Percentiles rank a stretch among this genome's conserved stretches.
phyloP scores from a whole-genome alignment of 768 basidiomycete genomes.

The Xerocomellus intermedius region DNA sequence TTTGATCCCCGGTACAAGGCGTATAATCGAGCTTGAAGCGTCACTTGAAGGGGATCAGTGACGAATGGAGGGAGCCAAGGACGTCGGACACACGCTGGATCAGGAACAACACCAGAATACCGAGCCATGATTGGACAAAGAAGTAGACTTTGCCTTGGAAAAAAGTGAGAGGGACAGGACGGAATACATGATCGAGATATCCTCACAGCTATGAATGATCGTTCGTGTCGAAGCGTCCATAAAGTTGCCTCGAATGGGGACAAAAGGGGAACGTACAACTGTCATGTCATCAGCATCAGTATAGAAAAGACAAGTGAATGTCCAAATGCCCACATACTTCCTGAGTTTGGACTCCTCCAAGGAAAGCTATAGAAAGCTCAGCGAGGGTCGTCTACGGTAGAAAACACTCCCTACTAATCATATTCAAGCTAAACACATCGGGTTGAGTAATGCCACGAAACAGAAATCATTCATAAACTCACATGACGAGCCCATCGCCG shows the following conservation, averaged over 20 bases:
- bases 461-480: background rate
- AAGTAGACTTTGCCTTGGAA: slow-evolving; percentile 13
- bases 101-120: slow-evolving; percentile 7
- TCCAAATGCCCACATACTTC: slow-evolving; percentile 2
- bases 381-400: background rate
- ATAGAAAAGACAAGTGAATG: background rate
- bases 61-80: background rate
- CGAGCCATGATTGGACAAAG: slow-evolving; percentile 11
- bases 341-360: slow-evolving; percentile 3
- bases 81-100: slow-evolving; percentile 10
- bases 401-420: slow-evolving; percentile 1
- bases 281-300: slow-evolving; percentile 7
- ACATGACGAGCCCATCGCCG: slow-evolving; percentile 21
- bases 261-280: slow-evolving; percentile 15
- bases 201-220: slow-evolving; percentile 13
- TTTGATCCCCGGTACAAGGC: slow-evolving; percentile 14
- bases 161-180: background rate
- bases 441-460: background rate
- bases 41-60: slow-evolving; percentile 4
- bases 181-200: background rate
- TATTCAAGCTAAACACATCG: slow-evolving; percentile 5
- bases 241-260: background rate
- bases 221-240: background rate
- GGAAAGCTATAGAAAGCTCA: slow-evolving; percentile 11
- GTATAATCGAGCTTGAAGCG: slow-evolving; percentile 17